Base-by-base conservation (phyloP, 108 stramenopile genomes). In the Pseudonitzschia multiseries region DNA sequence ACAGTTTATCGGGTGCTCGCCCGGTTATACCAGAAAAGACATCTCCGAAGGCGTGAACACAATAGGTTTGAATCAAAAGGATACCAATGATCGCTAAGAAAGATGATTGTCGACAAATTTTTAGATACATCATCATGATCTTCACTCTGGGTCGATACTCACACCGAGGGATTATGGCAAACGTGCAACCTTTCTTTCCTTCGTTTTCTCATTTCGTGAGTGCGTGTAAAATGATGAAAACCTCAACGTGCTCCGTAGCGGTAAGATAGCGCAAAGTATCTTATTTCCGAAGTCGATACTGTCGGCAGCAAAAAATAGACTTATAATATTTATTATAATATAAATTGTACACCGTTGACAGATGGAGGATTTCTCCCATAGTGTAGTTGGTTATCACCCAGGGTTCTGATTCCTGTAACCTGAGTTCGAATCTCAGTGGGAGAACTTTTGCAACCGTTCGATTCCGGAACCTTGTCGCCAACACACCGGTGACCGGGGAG, bases 351-450 rank as follows among this genome's bases (percentile, higher is more conserved):
- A 5, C 2, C 2, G 6, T 36, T 5, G 2, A 6, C 36, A 36
- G 6, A 6, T 2, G 6, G 6, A 36, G 4, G 6, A 36, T 5
- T 6, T 48, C 46, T 48, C 46, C 46, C 46, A 48, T 48, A 48
- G 46, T 48, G 46, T 48, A 48, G 46, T 48, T 48, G 46, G 46
- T 48, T 48, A 48, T 48, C 46, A 48, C 46, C 18, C 46, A 18
- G 18, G 46, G 46, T 48, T 48, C 46, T 48, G 46, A 48, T 48
- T 48, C 46, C 18, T 18, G 46, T 18, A 48, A 48, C 46, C 46
- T 48, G 46, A 48, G 46, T 48, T 48, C 46, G 46, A 48, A 48
- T 48, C 46, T 48, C 46, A 48, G 46, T 48, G 46, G 46, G 46
- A 48, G 46, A 48, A 48, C 4, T 5, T 5, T 36, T 36, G n/a